phyloP scores from a whole-genome alignment of 2,329 filamentous ascomycete species.

The Verticillium dahliae region DNA sequence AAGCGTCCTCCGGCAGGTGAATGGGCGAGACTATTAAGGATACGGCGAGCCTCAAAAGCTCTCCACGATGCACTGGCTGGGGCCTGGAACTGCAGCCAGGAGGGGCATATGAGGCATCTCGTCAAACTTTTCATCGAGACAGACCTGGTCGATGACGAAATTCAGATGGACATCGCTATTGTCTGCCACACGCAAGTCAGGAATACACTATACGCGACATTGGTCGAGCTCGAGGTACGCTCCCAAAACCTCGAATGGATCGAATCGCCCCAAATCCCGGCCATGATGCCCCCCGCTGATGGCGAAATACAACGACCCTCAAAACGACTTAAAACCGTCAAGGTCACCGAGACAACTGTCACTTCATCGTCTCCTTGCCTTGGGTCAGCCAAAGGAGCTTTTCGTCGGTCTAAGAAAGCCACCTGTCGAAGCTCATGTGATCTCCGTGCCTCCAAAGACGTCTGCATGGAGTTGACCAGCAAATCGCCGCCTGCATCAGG shows the following conservation, averaged over 20 bases:
- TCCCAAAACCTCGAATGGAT: conserved; percentile 3
- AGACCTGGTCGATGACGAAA: background rate
- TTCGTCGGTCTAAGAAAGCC: background rate
- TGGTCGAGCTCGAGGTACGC: conserved; percentile 4
- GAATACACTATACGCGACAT: background rate
- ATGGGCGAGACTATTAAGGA: background rate
- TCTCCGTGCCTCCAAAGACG: conserved; percentile 1
- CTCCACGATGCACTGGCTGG: conserved; percentile 1
- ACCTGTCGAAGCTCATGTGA: background rate
- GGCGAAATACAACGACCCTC: background rate
- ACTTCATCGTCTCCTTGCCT: background rate
- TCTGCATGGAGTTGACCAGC: conserved; percentile 3
- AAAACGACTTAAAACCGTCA: background rate
- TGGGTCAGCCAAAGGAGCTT: background rate
- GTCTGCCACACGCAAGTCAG: background rate
- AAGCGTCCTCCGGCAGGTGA: background rate
- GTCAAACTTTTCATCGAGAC: conserved; percentile 8
- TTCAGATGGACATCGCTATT: conserved; percentile 6
- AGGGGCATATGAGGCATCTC: conserved; percentile 1
- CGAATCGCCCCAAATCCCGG: background rate
- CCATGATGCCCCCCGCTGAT: background rate
- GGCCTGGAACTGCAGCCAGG: conserved; percentile 3
- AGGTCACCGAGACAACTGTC: conserved; percentile 1
- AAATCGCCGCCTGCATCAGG: background rate
- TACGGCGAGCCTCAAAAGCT: conserved; percentile 1